Percentiles rank a stretch among this genome's conserved stretches.
Conservation (phyloP, 805 yeast genomes). For the Priceomyces haplophilus region DNA sequence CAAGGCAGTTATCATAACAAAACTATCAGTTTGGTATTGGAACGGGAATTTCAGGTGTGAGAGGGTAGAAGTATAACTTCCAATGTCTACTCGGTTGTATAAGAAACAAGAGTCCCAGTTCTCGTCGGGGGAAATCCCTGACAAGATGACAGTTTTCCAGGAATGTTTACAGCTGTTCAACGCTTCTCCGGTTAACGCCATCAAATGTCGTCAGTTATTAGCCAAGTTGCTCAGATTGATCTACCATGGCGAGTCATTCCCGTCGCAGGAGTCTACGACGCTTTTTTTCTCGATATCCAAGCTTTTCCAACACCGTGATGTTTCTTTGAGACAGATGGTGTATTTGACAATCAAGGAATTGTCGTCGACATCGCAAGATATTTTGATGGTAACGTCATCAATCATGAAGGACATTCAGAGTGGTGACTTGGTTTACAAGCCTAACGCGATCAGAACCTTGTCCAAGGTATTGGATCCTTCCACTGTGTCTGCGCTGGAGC, state of each 20-base stretch:
- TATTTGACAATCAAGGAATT: slow-evolving; percentile 93
- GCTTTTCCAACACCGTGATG: slow-evolving; percentile 88
- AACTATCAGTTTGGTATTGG: neutral
- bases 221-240: slow-evolving; percentile 80
- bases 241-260: slow-evolving; percentile 84
- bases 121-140: slow-evolving; percentile 63
- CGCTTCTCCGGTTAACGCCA: slow-evolving; percentile 84
- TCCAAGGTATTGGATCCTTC: slow-evolving; percentile 85
- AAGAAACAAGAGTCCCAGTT: slow-evolving; percentile 75
- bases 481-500: slow-evolving; percentile 90
- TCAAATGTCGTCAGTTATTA: slow-evolving; percentile 77
- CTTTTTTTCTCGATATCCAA: slow-evolving; percentile 92
- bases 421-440: slow-evolving; percentile 80
- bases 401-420: slow-evolving; percentile 97
- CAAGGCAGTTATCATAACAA: neutral
- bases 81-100: slow-evolving; percentile 82
- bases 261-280: slow-evolving; percentile 84
- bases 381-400: slow-evolving; percentile 95
- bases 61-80: slow-evolving; percentile 1
- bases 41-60: slow-evolving; percentile 4
- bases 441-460: slow-evolving; percentile 91
- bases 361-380: slow-evolving; percentile 79
- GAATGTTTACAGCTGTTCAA: slow-evolving; percentile 92
- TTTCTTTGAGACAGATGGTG: slow-evolving; percentile 85
- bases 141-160: slow-evolving; percentile 96